A percentile compares a stretch with the other conserved stretches of the same genome.
phyloP scores from a whole-genome alignment of 495 filamentous ascomycete species.

The Penicillium chermesinum region DNA sequence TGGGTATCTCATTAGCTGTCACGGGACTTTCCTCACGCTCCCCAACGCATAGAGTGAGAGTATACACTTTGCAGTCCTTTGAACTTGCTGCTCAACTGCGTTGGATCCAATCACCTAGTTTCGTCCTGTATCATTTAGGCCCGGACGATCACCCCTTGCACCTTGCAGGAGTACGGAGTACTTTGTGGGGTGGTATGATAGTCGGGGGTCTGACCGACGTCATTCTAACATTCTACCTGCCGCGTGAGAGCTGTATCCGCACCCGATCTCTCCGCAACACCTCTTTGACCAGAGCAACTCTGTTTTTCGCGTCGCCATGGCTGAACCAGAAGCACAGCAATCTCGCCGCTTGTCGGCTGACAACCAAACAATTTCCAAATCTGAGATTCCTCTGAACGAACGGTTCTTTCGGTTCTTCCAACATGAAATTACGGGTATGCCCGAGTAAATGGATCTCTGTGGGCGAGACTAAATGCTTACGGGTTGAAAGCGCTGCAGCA shows the following conservation, averaged over 20 bases:
- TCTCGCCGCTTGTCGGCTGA: constrained; percentile 36
- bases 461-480: constrained; percentile 10
- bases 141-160: no score
- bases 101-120: no score
- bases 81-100: no score
- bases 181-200: constrained; percentile 23
- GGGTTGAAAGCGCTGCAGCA: constrained; percentile 50
- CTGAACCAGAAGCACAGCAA: constrained; percentile 25
- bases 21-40: no score
- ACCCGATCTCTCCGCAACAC: neutral
- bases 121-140: no score
- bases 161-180: no score
- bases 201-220: constrained; percentile 19
- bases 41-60: no score
- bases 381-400: constrained; percentile 55
- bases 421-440: constrained; percentile 60
- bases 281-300: neutral
- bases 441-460: neutral
- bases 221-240: constrained; percentile 19
- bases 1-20: no score
- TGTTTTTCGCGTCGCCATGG: constrained; percentile 26
- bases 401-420: constrained; percentile 78
- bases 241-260: constrained; percentile 6
- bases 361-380: constrained; percentile 36
- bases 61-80: no score